A percentile compares a stretch with the other conserved stretches of the same genome.
These are phyloP conservation scores for Coemansia sp. DNA, from an alignment of 192 early-diverging fungal genomes.

Conservation along the genomic window DNA sequence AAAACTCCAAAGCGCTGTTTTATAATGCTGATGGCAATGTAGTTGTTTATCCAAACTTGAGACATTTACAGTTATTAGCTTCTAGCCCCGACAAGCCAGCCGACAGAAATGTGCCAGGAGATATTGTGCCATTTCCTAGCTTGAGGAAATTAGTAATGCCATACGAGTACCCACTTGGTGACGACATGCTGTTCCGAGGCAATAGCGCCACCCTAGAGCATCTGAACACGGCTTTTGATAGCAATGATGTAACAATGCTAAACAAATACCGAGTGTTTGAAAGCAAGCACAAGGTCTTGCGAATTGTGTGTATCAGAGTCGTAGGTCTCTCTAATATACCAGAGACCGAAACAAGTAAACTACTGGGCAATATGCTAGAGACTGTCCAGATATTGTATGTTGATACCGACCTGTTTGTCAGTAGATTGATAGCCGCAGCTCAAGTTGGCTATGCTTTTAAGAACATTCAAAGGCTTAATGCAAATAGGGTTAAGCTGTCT, in stretches of 20 bases:
- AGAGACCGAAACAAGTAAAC: background rate
- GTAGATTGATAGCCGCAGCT: background rate
- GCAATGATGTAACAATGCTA: background rate
- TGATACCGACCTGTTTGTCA: background rate
- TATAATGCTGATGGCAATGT: background rate
- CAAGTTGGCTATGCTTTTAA: background rate
- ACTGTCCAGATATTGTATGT: background rate
- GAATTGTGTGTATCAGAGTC: background rate
- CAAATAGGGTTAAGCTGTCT: background rate
- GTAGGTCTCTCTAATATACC: background rate
- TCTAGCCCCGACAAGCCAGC: background rate
- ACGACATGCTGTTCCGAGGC: conserved; percentile 12
- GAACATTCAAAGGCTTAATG: background rate
- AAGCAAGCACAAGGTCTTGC: background rate
- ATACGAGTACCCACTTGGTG: background rate
- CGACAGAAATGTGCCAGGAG: background rate
- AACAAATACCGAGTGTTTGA: background rate
- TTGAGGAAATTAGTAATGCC: background rate
- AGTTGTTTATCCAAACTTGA: background rate
- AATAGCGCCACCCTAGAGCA: background rate
- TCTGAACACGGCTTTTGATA: background rate
- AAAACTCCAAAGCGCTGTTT: background rate
- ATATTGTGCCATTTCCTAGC: conserved; percentile 7
- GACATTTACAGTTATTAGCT: background rate
- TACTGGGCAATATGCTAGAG: background rate